Evolutionary conservation across 2,329 filamentous ascomycete genomes (phyloP).

Genomic region (Tetracladium maxilliforme): DNA sequence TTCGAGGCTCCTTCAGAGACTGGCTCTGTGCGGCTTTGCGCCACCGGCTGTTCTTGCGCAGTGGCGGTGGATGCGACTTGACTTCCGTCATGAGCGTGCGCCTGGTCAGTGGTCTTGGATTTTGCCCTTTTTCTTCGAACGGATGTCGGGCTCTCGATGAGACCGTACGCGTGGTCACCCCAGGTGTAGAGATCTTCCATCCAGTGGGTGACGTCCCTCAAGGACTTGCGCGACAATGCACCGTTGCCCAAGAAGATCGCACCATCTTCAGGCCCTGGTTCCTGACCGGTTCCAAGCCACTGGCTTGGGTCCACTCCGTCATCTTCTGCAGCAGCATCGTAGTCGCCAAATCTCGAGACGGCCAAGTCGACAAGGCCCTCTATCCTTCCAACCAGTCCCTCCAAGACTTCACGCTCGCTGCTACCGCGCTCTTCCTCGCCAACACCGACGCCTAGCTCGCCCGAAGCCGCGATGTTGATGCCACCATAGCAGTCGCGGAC

Average conservation of each 20-base stretch:
- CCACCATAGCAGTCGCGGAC: slow-evolving; percentile 65
- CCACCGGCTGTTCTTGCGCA: not conserved
- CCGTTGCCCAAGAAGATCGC: slow-evolving; percentile 76
- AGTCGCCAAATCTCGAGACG: slow-evolving; percentile 65
- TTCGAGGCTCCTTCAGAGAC: not conserved
- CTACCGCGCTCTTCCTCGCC: slow-evolving; percentile 93
- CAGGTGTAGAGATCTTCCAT: slow-evolving; percentile 77
- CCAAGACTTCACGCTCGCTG: slow-evolving; percentile 82
- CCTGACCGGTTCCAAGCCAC: slow-evolving; percentile 66
- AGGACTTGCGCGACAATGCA: slow-evolving; percentile 52
- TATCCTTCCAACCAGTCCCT: slow-evolving; percentile 67
- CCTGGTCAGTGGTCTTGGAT: too few species aligned
- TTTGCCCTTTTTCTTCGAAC: slow-evolving; percentile 22
- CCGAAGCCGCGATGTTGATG: slow-evolving; percentile 77
- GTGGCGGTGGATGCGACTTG: not conserved
- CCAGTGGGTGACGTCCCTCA: slow-evolving; percentile 68
- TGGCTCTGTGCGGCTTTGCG: not conserved
- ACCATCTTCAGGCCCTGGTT: slow-evolving; percentile 61
- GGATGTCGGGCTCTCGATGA: slow-evolving; percentile 63
- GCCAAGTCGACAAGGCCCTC: slow-evolving; percentile 79
- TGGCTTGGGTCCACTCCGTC: slow-evolving; percentile 14
- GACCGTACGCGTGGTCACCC: slow-evolving; percentile 73
- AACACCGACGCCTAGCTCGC: slow-evolving; percentile 85
- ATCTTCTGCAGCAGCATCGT: slow-evolving; percentile 10
- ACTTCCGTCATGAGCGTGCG: too few species aligned